These are phyloP conservation scores for Neobulgaria alba DNA, from an alignment of 2,329 filamentous ascomycete species.

Conservation along the genomic window DNA sequence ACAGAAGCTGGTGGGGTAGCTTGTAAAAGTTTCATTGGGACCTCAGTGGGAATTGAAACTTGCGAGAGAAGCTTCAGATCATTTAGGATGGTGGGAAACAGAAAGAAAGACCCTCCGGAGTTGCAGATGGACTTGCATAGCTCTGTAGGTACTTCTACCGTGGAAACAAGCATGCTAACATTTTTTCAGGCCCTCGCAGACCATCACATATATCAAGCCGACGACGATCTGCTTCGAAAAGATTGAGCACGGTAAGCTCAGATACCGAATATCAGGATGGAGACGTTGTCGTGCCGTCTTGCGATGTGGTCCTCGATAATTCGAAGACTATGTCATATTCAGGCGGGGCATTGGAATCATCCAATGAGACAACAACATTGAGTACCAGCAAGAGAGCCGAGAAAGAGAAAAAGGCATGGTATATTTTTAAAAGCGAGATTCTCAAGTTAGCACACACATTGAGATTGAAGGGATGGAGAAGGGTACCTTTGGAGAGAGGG, in stretches of 20 bases:
- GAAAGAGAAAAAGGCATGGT: conserved; percentile 71
- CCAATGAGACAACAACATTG: conserved; percentile 32
- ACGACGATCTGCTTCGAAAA: conserved; percentile 15
- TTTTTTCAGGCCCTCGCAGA: conserved; percentile 16
- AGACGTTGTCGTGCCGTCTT: conserved; percentile 75
- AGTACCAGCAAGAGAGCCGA: conserved; percentile 40
- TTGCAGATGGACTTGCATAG: too few relatives aligned
- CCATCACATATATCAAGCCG: conserved; percentile 10
- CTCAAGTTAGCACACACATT: conserved; percentile 83
- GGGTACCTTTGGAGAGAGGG: conserved; percentile 64
- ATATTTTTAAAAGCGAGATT: conserved; percentile 85
- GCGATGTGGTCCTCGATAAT: conserved; percentile 81
- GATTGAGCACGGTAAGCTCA: conserved; percentile 48
- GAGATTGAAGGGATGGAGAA: conserved; percentile 83
- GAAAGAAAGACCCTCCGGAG: too few relatives aligned
- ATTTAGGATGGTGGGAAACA: too few relatives aligned
- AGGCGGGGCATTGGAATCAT: conserved; percentile 38
- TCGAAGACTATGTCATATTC: conserved; percentile 76
- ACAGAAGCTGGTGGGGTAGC: too few relatives aligned
- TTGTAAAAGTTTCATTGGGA: too few relatives aligned
- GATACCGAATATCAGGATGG: conserved; percentile 80
- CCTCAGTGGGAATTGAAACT: too few relatives aligned
- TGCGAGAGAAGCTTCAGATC: too few relatives aligned
- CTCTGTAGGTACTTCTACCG: conserved; percentile 29
- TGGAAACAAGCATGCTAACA: conserved; percentile 22